Percentiles rank a stretch among this genome's conserved stretches.
Conservation (phyloP, 179 eudicot genomes). For the Gypsophila paniculata region DNA sequence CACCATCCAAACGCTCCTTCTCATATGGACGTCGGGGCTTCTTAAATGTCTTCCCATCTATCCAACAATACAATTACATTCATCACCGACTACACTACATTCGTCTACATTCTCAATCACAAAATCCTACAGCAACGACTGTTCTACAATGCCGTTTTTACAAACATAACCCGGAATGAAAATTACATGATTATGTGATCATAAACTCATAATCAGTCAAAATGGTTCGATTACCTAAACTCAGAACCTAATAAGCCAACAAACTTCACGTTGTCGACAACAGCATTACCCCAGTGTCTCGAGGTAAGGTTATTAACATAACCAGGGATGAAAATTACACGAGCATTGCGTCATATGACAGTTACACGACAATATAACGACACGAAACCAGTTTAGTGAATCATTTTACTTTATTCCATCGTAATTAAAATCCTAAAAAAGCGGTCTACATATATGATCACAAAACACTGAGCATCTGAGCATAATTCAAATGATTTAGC, state of each 20-base stretch:
- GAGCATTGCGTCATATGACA: no score
- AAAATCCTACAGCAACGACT: neutral
- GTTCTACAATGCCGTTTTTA: neutral
- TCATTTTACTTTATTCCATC: no score
- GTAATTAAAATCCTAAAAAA: no score
- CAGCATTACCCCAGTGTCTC: no score
- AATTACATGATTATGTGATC: no score
- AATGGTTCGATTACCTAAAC: neutral
- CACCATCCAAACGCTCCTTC: slow-evolving; percentile 84
- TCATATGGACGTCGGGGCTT: slow-evolving; percentile 86
- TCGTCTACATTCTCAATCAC: neutral
- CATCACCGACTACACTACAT: neutral
- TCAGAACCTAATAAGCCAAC: neutral
- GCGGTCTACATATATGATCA: neutral
- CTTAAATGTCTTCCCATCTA: slow-evolving; percentile 85
- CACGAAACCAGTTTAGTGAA: no score
- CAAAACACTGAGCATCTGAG: neutral
- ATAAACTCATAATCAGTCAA: neutral
- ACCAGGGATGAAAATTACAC: no score
- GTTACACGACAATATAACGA: no score
- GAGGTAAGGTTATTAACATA: no score
- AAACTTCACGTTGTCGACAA: neutral
- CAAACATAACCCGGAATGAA: no score
- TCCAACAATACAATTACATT: neutral
- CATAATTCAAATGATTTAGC: neutral